Conservation (phyloP, 2,329 filamentous ascomycete genomes). For the Diaporthe helianthi region DNA sequence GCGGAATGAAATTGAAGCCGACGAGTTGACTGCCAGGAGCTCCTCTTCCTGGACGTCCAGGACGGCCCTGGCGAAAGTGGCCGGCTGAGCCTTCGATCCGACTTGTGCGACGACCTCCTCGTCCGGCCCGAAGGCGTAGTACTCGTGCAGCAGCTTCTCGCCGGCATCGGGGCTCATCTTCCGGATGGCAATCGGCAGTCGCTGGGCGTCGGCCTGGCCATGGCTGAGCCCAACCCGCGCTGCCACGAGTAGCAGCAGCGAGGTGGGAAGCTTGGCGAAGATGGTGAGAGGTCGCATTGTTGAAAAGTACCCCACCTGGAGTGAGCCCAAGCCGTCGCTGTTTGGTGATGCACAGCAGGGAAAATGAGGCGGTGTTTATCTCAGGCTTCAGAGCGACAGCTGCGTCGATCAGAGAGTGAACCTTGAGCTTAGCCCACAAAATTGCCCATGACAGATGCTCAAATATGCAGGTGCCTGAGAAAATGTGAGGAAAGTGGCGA, state of each 20-base stretch:
- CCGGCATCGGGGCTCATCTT: conserved; percentile 75
- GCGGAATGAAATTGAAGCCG: conserved; percentile 48
- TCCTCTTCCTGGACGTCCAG: conserved; percentile 41
- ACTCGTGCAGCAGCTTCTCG: conserved; percentile 77
- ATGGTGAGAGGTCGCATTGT: conserved; percentile 51
- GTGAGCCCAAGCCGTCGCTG: not conserved
- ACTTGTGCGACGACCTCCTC: conserved; percentile 37
- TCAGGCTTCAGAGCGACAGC: not conserved
- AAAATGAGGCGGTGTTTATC: not conserved
- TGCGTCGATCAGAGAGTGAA: not conserved
- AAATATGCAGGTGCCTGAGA: not conserved
- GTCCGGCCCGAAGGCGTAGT: conserved; percentile 59
- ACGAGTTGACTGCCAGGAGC: conserved; percentile 43
- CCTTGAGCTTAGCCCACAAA: not conserved
- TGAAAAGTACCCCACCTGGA: not conserved
- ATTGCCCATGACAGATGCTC: not conserved
- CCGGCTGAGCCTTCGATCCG: conserved; percentile 31
- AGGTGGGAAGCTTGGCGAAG: conserved; percentile 50
- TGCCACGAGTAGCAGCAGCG: conserved; percentile 55
- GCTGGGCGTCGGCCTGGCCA: conserved; percentile 39
- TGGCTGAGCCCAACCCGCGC: conserved; percentile 47
- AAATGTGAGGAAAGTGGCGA: not conserved
- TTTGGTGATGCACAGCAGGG: not conserved
- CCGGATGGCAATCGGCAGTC: conserved; percentile 66
- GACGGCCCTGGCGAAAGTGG: conserved; percentile 2